Percentiles rank a stretch among this genome's conserved stretches.
Evolutionary conservation across 2,329 filamentous ascomycete species (phyloP).

Genomic region (Elsinoe ampelina): DNA sequence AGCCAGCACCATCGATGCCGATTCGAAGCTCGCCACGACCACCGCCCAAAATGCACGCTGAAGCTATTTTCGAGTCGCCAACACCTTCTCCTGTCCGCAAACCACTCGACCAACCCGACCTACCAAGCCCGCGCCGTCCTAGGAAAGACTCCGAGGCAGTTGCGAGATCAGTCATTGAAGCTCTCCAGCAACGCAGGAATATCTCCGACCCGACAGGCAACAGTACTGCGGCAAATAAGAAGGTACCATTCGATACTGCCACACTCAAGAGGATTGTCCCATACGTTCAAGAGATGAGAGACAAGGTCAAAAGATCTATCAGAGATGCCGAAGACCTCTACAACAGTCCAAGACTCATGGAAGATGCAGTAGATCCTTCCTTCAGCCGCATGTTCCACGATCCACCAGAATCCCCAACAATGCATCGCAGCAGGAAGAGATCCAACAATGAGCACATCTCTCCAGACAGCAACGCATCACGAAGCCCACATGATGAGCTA

Average conservation of each 20-base stretch:
- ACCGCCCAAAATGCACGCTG: constrained; percentile 11
- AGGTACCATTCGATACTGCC: constrained; percentile 58
- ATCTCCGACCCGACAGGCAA: constrained; percentile 20
- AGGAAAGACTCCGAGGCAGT: constrained; percentile 49
- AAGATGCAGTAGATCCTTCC: constrained; percentile 24
- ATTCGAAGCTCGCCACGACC: constrained; percentile 7
- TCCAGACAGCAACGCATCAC: constrained; percentile 15
- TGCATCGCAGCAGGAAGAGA: constrained; percentile 14
- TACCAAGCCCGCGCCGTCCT: constrained; percentile 29
- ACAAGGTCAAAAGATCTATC: constrained; percentile 39
- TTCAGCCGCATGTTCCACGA: constrained; percentile 28
- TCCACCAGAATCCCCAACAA: constrained; percentile 17
- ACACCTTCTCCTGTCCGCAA: constrained; percentile 10
- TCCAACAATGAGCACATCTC: constrained; percentile 12
- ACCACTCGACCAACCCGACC: not conserved
- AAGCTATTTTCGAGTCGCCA: constrained; percentile 12
- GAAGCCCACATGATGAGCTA: constrained; percentile 19
- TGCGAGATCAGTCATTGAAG: constrained; percentile 53
- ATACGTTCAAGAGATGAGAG: constrained; percentile 40
- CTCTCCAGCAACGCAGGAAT: constrained; percentile 38
- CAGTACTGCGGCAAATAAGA: constrained; percentile 32
- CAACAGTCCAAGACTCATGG: constrained; percentile 30
- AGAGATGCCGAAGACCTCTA: constrained; percentile 41
- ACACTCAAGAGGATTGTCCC: constrained; percentile 54
- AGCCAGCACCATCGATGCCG: constrained; percentile 27